Conservation (phyloP, 148 eudicot genomes). For the Rhododendron ovatum region DNA sequence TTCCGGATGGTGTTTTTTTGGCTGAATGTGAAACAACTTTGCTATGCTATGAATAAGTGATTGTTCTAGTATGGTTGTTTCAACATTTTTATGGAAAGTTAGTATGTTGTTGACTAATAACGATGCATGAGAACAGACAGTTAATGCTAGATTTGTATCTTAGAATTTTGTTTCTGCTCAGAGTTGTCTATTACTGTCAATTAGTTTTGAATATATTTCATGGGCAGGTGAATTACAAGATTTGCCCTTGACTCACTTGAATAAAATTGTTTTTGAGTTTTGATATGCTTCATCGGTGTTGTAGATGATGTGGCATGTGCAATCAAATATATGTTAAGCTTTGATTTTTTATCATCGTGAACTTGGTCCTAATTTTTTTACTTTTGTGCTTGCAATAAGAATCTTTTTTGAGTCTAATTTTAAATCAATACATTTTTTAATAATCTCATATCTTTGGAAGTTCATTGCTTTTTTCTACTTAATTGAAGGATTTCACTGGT, state of each 20-base stretch:
- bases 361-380: background rate
- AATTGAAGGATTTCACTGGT: background rate
- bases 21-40: background rate
- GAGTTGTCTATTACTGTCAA: background rate
- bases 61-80: background rate
- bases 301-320: background rate
- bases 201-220: background rate
- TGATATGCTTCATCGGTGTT: background rate
- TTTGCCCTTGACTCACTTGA: background rate
- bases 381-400: background rate
- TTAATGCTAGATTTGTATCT: background rate
- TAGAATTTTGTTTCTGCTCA: background rate
- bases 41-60: background rate
- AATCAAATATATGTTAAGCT: background rate
- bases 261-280: background rate
- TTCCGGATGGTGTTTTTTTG: background rate
- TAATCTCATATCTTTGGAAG: background rate
- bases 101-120: background rate
- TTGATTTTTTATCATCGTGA: background rate
- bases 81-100: background rate
- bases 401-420: background rate
- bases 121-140: background rate
- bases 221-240: background rate
- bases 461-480: background rate
- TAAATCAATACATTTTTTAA: background rate